A percentile compares a stretch with the other conserved stretches of the same genome.
phyloP scores from a whole-genome alignment of 352 stramenopile species.

The Hyaloperonospora brassicae region DNA sequence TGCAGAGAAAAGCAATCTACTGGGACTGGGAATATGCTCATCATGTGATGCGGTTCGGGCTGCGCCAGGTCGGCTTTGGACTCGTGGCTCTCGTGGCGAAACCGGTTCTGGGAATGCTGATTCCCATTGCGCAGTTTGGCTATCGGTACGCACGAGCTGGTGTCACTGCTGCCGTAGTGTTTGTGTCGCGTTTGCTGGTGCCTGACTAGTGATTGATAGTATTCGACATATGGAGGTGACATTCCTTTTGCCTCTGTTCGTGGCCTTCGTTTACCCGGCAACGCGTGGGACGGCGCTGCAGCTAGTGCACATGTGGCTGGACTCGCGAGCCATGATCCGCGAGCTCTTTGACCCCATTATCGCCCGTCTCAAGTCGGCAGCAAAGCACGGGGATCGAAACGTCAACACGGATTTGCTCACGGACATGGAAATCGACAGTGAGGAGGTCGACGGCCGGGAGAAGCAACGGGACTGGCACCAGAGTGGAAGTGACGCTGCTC shows the following conservation, averaged over 20 bases:
- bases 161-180: background rate
- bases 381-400: conserved; percentile 22
- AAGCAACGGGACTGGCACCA: conserved; percentile 41
- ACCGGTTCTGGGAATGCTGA: conserved; percentile 39
- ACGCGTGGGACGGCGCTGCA: conserved; percentile 37
- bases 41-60: conserved; percentile 38
- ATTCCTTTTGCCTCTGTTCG: conserved; percentile 51
- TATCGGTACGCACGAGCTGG: conserved; percentile 34
- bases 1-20: conserved; percentile 50
- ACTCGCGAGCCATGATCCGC: conserved; percentile 52
- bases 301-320: conserved; percentile 56
- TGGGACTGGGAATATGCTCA: conserved; percentile 69
- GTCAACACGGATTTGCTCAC: conserved; percentile 29
- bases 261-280: conserved; percentile 41
- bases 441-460: conserved; percentile 20
- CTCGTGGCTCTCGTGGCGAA: conserved; percentile 43
- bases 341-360: conserved; percentile 69
- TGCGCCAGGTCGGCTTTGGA: conserved; percentile 45
- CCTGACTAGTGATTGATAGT: conserved; percentile 16
- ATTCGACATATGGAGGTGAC: conserved; percentile 59
- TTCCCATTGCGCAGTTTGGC: conserved; percentile 49
- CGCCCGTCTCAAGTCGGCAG: conserved; percentile 45
- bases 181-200: conserved; percentile 2
- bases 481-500: conserved; percentile 53
- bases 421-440: conserved; percentile 27